Evolutionary conservation across 2,329 filamentous ascomycete genomes (phyloP).

Genomic region (Aspergillus nomiae): DNA sequence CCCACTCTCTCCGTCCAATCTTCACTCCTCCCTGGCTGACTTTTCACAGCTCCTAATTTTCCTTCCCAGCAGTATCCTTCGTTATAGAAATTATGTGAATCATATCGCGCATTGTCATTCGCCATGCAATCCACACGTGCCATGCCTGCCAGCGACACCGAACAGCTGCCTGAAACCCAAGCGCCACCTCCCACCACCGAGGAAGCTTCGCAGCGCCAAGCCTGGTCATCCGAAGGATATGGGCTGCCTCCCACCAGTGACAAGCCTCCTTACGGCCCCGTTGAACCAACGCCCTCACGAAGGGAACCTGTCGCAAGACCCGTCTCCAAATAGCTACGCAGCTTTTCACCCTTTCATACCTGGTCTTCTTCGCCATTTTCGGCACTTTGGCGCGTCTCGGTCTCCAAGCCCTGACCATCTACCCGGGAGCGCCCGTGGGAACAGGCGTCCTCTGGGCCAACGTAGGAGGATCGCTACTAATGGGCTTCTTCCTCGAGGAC

Average conservation of each 20-base stretch:
- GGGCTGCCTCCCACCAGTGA: conserved; percentile 19
- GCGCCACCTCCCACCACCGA: conserved; percentile 48
- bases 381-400: conserved; percentile 84
- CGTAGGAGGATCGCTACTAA: conserved; percentile 74
- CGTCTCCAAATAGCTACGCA: conserved; percentile 58
- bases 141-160: conserved; percentile 12
- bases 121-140: not conserved
- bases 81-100: not conserved
- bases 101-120: not conserved
- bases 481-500: conserved; percentile 86
- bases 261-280: conserved; percentile 14
- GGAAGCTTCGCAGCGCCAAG: conserved; percentile 39
- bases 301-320: conserved; percentile 13
- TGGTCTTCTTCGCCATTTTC: conserved; percentile 81
- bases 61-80: not conserved
- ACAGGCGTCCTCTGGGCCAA: conserved; percentile 86
- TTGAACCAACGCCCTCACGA: conserved; percentile 15
- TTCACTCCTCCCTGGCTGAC: not conserved
- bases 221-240: conserved; percentile 41
- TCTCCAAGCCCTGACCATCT: conserved; percentile 75
- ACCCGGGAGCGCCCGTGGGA: conserved; percentile 72
- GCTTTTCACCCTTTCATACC: conserved; percentile 75
- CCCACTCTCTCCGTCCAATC: conserved; percentile 2
- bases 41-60: not conserved
- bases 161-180: conserved; percentile 26